Evolutionary conservation across 371 early-diverging fungal genomes (phyloP), one percentile per base, ranked within the genome.

Genomic region (Mortierella sp.): DNA sequence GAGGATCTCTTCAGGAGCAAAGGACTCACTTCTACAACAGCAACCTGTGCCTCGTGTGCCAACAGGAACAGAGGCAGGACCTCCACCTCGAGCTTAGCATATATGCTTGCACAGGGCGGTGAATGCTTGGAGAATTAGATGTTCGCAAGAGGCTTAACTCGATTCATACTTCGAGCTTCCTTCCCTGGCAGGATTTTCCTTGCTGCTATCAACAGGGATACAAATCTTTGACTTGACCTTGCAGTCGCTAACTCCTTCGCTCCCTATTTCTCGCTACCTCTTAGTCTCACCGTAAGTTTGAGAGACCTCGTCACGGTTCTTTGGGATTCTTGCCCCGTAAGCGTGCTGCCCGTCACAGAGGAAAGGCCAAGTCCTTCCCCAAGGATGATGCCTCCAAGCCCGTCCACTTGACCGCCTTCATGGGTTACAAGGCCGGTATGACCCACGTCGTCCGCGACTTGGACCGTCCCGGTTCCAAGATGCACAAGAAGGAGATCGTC

Each of bases 381-480:
- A 93, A 94, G 90, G 99, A 99, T 88, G 96, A 98, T 86, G 82
- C 91, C 64, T 86, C 86, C 83, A 94, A 97, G 91, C 92, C 96
- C 63, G 97, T 98, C 71, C 99, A 99, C 89, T 86, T 99, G 83
- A 99, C 99, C 58, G 99, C 97, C 79, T 99, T 98, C 93, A 85
- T 99, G 82, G 99, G 94, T 75, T 99, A 99, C 95, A 99, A 99
- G 95, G 99, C 98, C 61, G 99, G 99, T 83, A 99, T 99, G 99
- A 98, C 99, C 83, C 99, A 99, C 90, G 93, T 99, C 80, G 97
- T 99, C 70, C 95, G 99, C 79, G 98, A 98, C 84, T 85, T 98
- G 82, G 97, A 97, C 81, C 93, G 97, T 82, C 97, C 98, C 70
- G 97, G 96, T 65, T 96, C 98, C 88, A 98, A 98, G 92, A 93